These are phyloP conservation scores for Termitomyces heimii DNA, from an alignment of 768 basidiomycete species.

Conservation along the genomic window DNA sequence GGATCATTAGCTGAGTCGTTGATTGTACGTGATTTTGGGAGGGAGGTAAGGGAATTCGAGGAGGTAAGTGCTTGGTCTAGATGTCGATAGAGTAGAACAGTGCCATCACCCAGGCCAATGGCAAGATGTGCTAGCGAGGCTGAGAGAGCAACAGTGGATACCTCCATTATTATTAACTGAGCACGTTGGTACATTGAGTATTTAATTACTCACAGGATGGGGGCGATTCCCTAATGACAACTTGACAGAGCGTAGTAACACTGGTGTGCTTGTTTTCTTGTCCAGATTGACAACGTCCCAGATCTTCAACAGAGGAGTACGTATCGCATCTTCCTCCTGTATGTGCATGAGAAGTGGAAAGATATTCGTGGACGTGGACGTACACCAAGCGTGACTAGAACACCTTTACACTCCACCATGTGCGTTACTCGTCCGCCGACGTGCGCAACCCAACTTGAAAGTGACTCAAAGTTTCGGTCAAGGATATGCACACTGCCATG, in stretches of 20 bases:
- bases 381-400: constrained; percentile 88
- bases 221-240: constrained; percentile 72
- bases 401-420: constrained; percentile 74
- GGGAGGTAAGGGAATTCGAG: constrained; percentile 56
- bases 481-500: constrained; percentile 80
- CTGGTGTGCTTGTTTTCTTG: constrained; percentile 56
- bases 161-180: constrained; percentile 29
- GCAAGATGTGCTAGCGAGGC: constrained; percentile 77
- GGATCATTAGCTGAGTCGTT: constrained; percentile 86
- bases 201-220: constrained; percentile 52
- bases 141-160: constrained; percentile 78
- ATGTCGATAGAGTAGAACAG: constrained; percentile 86
- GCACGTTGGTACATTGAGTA: neutral
- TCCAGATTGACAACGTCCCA: constrained; percentile 80
- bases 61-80: constrained; percentile 85
- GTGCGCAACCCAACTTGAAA: constrained; percentile 76
- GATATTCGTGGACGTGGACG: constrained; percentile 21
- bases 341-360: constrained; percentile 4
- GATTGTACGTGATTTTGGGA: constrained; percentile 84
- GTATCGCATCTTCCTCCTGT: constrained; percentile 71
- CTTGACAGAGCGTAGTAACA: constrained; percentile 68
- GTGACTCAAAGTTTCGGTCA: constrained; percentile 65
- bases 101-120: constrained; percentile 92
- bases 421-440: constrained; percentile 77
- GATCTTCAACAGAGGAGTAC: constrained; percentile 72